Evolutionary conservation across 2,329 filamentous ascomycete genomes (phyloP).

Genomic region (Colletotrichum sp.): DNA sequence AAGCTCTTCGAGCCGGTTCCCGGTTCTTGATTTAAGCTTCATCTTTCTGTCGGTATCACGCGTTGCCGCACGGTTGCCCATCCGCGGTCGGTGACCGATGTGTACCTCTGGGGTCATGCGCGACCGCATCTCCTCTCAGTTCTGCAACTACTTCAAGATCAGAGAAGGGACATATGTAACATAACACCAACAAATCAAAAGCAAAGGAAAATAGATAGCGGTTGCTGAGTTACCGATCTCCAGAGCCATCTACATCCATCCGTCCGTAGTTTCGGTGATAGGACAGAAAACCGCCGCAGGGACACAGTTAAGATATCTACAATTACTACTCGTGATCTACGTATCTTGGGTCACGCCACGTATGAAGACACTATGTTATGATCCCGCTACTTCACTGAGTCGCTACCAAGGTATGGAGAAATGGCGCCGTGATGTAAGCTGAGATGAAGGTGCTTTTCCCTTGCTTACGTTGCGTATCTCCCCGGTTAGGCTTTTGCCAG

Average conservation of each 20-base stretch:
- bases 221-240: not conserved
- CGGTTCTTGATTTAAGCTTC: not conserved
- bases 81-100: not conserved
- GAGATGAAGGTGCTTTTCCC: too few relatives aligned
- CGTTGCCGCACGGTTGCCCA: not conserved
- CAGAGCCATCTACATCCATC: not conserved
- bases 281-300: too few relatives aligned
- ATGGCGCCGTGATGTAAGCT: too few relatives aligned
- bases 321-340: too few relatives aligned
- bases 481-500: too few relatives aligned
- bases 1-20: not conserved
- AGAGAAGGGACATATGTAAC: not conserved
- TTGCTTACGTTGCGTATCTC: too few relatives aligned
- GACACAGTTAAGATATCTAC: too few relatives aligned
- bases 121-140: too few relatives aligned
- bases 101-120: fast-evolving
- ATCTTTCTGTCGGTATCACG: not conserved
- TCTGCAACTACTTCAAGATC: not conserved
- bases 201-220: not conserved
- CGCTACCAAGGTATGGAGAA: too few relatives aligned
- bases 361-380: too few relatives aligned
- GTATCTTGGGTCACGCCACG: too few relatives aligned
- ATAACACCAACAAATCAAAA: not conserved
- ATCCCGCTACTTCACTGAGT: too few relatives aligned
- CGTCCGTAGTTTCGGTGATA: not conserved